phyloP scores from a whole-genome alignment of 345 rosid species.

The Acer yangbiense region DNA sequence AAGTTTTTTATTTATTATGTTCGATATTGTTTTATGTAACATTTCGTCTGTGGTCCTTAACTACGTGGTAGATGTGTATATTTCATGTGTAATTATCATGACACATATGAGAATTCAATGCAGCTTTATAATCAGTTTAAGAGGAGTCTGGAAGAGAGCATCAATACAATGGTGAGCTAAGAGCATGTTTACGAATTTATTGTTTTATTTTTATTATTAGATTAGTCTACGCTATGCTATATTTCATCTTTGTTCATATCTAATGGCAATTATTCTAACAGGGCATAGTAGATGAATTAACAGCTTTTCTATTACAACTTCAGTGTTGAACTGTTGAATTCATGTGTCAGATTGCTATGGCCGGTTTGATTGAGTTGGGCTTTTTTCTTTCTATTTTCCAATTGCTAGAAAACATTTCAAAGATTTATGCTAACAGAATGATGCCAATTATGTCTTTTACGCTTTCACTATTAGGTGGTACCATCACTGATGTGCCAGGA shows the following conservation, averaged over 20 bases:
- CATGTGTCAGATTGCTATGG: background rate
- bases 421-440: background rate
- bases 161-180: conserved; percentile 22
- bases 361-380: background rate
- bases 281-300: background rate
- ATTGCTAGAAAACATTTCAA: background rate
- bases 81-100: conserved; percentile 26
- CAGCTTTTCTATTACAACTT: too few species aligned
- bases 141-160: conserved; percentile 31
- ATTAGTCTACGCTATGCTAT: background rate
- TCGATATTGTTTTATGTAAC: background rate
- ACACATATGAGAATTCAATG: conserved; percentile 15
- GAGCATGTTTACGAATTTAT: background rate
- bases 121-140: conserved; percentile 30
- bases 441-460: background rate
- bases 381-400: background rate
- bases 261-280: background rate
- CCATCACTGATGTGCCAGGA: conserved; percentile 22
- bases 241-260: background rate
- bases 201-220: background rate
- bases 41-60: conserved; percentile 17
- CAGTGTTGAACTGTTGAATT: too few species aligned
- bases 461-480: conserved; percentile 18
- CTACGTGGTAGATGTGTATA: conserved; percentile 27
- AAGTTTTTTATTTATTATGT: conserved; percentile 10